Evolutionary conservation across 768 basidiomycete genomes (phyloP).

Genomic region (Trametes villosa): DNA sequence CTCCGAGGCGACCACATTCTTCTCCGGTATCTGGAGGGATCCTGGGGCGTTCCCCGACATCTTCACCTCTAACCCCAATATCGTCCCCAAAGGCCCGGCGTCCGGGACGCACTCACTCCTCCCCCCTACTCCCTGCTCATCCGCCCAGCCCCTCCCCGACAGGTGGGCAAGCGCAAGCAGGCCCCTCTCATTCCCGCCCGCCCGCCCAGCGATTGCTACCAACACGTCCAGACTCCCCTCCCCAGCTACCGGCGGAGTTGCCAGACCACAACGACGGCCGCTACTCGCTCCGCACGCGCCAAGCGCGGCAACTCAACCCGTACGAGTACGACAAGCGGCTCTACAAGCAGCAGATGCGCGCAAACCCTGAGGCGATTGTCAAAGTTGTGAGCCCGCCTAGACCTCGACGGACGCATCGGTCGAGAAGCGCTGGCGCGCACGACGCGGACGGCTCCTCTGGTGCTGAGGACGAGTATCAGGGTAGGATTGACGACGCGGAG

Average conservation of each 20-base stretch:
- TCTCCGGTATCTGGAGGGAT: neutral
- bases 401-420: constrained; percentile 16
- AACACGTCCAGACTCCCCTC: too few species aligned
- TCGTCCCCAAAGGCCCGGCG: neutral
- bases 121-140: neutral
- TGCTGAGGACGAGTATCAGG: constrained; percentile 11
- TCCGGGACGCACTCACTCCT: neutral
- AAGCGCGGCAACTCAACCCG: constrained; percentile 61
- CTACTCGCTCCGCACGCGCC: constrained; percentile 61
- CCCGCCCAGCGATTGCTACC: too few species aligned
- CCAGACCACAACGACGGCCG: constrained; percentile 29
- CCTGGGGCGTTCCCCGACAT: neutral
- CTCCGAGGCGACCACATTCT: neutral
- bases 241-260: neutral
- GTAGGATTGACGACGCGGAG: constrained; percentile 1
- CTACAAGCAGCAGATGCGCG: constrained; percentile 56
- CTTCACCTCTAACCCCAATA: constrained; percentile 20
- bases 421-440: neutral
- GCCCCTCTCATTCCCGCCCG: neutral
- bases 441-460: neutral
- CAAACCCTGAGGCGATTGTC: constrained; percentile 71
- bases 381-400: constrained; percentile 46
- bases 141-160: neutral
- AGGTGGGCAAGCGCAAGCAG: neutral
- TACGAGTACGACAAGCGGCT: constrained; percentile 57